Evolutionary conservation across 1,284 basidiomycete species (phyloP).

Genomic region (Sporisorium iseilematis-ciliati): DNA sequence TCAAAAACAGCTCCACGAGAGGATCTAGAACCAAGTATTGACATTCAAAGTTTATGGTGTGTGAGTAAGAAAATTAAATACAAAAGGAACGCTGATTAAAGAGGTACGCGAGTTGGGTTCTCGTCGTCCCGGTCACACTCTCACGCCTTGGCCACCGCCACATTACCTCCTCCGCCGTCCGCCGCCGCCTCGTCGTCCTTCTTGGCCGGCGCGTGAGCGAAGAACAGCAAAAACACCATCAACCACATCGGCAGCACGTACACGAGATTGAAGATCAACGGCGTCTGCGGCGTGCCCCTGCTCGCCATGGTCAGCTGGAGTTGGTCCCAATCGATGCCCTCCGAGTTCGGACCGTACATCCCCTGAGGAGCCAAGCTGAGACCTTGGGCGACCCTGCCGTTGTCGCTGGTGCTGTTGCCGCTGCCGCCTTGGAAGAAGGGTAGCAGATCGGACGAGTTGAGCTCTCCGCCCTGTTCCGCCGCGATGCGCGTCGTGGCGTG

Average conservation of each 20-base stretch:
- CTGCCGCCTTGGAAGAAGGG: conserved; percentile 51
- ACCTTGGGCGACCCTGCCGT: conserved; percentile 33
- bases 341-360: conserved; percentile 50
- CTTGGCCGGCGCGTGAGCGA: conserved; percentile 47
- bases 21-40: too few relatives aligned
- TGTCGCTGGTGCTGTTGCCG: conserved; percentile 21
- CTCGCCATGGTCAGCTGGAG: conserved; percentile 51
- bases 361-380: conserved; percentile 46
- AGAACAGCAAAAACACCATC: conserved; percentile 57
- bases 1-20: too few relatives aligned
- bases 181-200: conserved; percentile 15
- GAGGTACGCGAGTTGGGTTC: too few relatives aligned
- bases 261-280: conserved; percentile 56
- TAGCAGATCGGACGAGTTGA: conserved; percentile 31
- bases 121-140: too few relatives aligned
- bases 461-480: conserved; percentile 31
- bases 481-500: conserved; percentile 47
- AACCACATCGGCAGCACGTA: conserved; percentile 59
- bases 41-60: too few relatives aligned
- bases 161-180: conserved; percentile 4
- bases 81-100: too few relatives aligned
- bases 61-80: too few relatives aligned
- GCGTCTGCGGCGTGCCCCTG: conserved; percentile 48
- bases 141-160: conserved; percentile 30
- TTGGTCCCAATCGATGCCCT: conserved; percentile 55